A percentile compares a stretch with the other conserved stretches of the same genome.
phyloP scores from a whole-genome alignment of 2,329 filamentous ascomycete species.

The Botryosphaeria dothidea region DNA sequence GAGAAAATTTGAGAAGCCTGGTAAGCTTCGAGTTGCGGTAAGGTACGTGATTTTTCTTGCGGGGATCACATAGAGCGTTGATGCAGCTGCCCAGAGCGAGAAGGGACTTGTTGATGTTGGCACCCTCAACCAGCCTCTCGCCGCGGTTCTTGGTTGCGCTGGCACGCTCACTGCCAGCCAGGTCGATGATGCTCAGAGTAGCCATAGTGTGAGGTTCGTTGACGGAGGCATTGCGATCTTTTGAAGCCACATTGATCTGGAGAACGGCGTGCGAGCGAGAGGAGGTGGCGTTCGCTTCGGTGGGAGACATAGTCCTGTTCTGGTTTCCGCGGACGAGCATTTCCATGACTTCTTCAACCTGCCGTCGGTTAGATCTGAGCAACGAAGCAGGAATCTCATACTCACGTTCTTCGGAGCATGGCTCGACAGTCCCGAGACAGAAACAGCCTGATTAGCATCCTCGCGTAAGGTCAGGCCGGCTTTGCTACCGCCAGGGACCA shows the following conservation, averaged over 20 bases:
- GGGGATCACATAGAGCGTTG: constrained; percentile 92
- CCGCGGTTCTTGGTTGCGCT: constrained; percentile 96
- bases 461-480: constrained; percentile 88
- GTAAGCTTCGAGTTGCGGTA: constrained; percentile 98
- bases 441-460: constrained; percentile 90
- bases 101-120: constrained; percentile 99
- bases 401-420: constrained; percentile 83
- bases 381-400: neutral
- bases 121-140: constrained; percentile 86
- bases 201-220: constrained; percentile 98
- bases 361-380: constrained; percentile 26
- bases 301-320: constrained; percentile 92
- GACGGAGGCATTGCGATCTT: constrained; percentile 87
- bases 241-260: constrained; percentile 94
- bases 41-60: constrained; percentile 90
- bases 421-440: constrained; percentile 85
- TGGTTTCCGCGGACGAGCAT: constrained; percentile 97
- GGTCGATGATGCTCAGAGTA: constrained; percentile 95
- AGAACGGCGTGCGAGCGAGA: constrained; percentile 96
- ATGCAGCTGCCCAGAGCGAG: constrained; percentile 95
- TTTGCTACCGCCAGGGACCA: constrained; percentile 83
- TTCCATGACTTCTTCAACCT: constrained; percentile 89
- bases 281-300: constrained; percentile 94
- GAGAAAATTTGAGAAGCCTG: constrained; percentile 90
- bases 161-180: constrained; percentile 92